Evolutionary conservation across 371 early-diverging fungal species (phyloP).

Genomic region (Mortierella sp.): DNA sequence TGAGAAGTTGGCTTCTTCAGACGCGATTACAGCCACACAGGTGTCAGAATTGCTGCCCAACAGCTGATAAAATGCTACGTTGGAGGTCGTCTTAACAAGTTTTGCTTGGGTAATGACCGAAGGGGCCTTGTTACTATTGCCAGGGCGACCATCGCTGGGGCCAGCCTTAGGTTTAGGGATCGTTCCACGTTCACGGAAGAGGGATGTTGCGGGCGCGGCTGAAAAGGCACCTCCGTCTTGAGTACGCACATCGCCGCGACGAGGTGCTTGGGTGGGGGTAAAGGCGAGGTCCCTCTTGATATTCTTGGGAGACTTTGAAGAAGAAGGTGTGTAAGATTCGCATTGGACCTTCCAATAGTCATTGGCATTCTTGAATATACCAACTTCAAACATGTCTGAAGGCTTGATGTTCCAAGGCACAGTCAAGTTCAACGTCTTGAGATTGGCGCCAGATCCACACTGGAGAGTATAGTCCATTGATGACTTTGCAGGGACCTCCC

Average conservation of each 20-base stretch:
- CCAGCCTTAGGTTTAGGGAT: constrained; percentile 6
- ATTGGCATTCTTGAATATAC: constrained; percentile 19
- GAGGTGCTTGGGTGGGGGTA: constrained; percentile 17
- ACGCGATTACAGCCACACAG: constrained; percentile 44
- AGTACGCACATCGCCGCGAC: constrained; percentile 6
- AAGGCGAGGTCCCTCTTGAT: neutral
- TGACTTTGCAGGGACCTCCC: constrained; percentile 26
- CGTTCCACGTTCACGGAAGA: constrained; percentile 43
- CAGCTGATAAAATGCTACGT: constrained; percentile 40
- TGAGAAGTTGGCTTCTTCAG: constrained; percentile 22
- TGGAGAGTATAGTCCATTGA: constrained; percentile 39
- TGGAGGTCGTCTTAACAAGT: constrained; percentile 11
- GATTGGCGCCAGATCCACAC: constrained; percentile 11
- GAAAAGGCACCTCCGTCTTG: constrained; percentile 14
- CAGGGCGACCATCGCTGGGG: neutral
- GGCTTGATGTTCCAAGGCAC: constrained; percentile 33
- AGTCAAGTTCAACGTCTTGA: constrained; percentile 13
- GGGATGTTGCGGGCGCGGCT: neutral
- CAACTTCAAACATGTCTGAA: constrained; percentile 11
- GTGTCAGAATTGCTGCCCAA: constrained; percentile 7
- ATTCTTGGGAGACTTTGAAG: neutral
- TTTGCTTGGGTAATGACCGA: constrained; percentile 31
- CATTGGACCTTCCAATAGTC: constrained; percentile 43
- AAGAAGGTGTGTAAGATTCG: neutral
- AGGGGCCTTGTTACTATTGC: constrained; percentile 3